These are phyloP conservation scores for Omphalea diandra DNA, from an alignment of 441 rosid species.

Conservation along the genomic window DNA sequence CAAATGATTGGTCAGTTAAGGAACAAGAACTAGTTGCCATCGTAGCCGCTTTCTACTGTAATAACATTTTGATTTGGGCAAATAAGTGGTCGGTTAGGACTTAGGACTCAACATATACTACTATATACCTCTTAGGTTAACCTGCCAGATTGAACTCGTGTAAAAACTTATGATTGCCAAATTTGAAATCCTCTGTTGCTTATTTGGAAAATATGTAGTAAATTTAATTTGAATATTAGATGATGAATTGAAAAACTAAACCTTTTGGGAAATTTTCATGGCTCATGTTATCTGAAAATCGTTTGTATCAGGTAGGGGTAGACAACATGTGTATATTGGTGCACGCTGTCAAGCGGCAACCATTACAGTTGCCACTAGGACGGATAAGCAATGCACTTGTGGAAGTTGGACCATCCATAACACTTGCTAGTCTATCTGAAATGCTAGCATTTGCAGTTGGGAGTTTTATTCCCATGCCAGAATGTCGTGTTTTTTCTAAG, in stretches of 20 bases:
- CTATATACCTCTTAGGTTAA: neutral
- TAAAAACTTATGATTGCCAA: neutral
- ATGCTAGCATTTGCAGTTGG: conserved; percentile 97
- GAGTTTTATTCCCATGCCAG: conserved; percentile 95
- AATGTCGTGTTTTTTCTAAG: conserved; percentile 98
- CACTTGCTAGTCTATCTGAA: conserved; percentile 96
- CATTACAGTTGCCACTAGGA: conserved; percentile 67
- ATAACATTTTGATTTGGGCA: neutral
- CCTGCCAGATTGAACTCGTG: neutral
- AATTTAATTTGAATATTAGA: conserved; percentile 2
- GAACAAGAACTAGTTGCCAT: neutral
- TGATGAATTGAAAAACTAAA: neutral
- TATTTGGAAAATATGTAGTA: neutral
- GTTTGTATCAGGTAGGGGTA: conserved; percentile 80
- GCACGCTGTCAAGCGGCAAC: conserved; percentile 96
- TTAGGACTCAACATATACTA: neutral
- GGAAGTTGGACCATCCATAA: conserved; percentile 99
- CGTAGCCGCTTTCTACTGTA: neutral
- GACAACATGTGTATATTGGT: conserved; percentile 99
- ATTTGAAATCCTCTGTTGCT: too few relatives aligned
- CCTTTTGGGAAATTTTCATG: neutral
- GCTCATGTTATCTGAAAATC: conserved; percentile 18
- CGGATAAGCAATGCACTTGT: conserved; percentile 93
- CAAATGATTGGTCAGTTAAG: neutral
- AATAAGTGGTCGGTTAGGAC: neutral